Evolutionary conservation across 1,284 basidiomycete species (phyloP).

Genomic region (Cerioporus squamosus): DNA sequence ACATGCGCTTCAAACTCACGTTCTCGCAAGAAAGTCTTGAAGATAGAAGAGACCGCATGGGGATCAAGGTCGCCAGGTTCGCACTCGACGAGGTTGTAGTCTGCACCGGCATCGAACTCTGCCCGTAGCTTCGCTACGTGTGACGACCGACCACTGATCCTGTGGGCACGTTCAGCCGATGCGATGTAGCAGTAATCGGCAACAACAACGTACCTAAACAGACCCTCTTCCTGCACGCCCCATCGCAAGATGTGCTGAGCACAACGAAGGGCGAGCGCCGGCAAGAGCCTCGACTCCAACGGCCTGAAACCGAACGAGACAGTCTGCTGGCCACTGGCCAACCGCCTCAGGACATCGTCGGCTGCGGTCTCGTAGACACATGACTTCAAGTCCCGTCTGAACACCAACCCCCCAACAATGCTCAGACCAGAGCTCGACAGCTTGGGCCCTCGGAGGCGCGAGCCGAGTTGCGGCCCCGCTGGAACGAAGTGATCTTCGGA

Average conservation of each 20-base stretch:
- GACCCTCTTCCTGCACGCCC: slow-evolving; percentile 84
- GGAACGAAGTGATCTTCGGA: slow-evolving; percentile 49
- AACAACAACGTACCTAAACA: slow-evolving; percentile 66
- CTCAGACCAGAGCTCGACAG: slow-evolving; percentile 38
- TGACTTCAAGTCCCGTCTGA: slow-evolving; percentile 59
- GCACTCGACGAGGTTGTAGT: slow-evolving; percentile 79
- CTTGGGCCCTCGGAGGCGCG: slow-evolving; percentile 55
- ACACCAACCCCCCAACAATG: slow-evolving; percentile 58
- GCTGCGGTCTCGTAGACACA: slow-evolving; percentile 69
- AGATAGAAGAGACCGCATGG: slow-evolving; percentile 87
- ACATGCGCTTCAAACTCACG: slow-evolving; percentile 48
- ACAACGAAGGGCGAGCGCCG: slow-evolving; percentile 78
- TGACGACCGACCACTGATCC: slow-evolving; percentile 74
- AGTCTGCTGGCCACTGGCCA: slow-evolving; percentile 26
- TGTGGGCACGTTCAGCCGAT: slow-evolving; percentile 33
- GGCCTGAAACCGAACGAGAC: slow-evolving; percentile 23
- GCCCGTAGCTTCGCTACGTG: slow-evolving; percentile 76
- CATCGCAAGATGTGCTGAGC: slow-evolving; percentile 79
- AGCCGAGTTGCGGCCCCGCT: slow-evolving; percentile 58
- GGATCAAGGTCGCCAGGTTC: slow-evolving; percentile 87
- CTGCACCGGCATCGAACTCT: slow-evolving; percentile 88
- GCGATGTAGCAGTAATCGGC: background rate
- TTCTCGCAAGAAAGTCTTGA: slow-evolving; percentile 82
- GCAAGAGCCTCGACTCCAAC: slow-evolving; percentile 62
- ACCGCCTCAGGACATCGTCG: slow-evolving; percentile 33